Evolutionary conservation across 257 asterid genomes (phyloP).

Genomic region (Solanum chiquidenum): DNA sequence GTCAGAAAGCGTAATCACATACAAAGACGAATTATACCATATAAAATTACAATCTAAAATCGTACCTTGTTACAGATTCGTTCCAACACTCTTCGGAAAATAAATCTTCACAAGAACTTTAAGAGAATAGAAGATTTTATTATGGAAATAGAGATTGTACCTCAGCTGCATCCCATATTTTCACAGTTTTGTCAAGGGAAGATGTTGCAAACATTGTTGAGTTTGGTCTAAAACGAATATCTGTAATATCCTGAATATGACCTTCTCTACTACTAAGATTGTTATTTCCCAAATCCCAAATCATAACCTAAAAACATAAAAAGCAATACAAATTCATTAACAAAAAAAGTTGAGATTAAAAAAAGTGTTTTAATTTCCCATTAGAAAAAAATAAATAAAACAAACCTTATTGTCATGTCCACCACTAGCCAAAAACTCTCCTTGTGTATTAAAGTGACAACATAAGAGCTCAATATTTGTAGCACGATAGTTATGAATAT

Average conservation of each 20-base stretch:
- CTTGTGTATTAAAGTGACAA: constrained; percentile 33
- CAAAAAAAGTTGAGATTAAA: not conserved
- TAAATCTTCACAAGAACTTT: no score
- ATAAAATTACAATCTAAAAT: not conserved
- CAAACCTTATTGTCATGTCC: constrained; percentile 38
- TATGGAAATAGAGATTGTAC: constrained; percentile 5
- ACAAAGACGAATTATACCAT: no score
- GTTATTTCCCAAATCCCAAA: constrained; percentile 13
- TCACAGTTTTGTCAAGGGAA: constrained; percentile 27
- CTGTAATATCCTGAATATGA: constrained; percentile 23
- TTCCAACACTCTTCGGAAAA: no score
- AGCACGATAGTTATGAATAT: constrained; percentile 5
- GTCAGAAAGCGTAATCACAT: not conserved
- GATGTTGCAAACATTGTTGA: constrained; percentile 34
- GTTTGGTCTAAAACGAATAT: constrained; percentile 26
- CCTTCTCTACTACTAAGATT: not conserved
- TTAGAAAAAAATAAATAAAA: not conserved
- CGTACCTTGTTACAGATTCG: no score
- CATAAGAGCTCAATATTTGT: constrained; percentile 22
- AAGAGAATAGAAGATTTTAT: not conserved
- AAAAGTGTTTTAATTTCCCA: not conserved
- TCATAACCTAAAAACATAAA: constrained; percentile 12
- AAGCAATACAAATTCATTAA: not conserved
- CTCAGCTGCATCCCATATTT: constrained; percentile 32
- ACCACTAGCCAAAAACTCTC: constrained; percentile 33